A percentile compares a stretch with the other conserved stretches of the same genome.
Evolutionary conservation across 805 yeast genomes (phyloP).

Genomic region (Lachancea fermentati): DNA sequence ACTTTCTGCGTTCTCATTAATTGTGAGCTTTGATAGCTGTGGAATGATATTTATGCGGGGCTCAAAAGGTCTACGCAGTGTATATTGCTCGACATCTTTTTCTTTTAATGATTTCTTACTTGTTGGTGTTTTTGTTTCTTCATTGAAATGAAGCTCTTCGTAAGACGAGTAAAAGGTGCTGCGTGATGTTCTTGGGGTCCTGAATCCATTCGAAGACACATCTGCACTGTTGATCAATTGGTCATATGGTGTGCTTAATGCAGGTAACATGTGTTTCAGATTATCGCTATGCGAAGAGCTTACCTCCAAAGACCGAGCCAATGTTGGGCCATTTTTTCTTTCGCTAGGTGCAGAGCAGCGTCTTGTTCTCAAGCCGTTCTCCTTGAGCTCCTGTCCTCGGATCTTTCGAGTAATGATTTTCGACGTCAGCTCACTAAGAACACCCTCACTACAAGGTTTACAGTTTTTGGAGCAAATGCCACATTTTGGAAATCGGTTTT

Average conservation of each 20-base stretch:
- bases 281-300: background rate
- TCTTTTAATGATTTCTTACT: no score
- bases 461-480: slow-evolving; percentile 20
- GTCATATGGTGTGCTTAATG: slow-evolving; percentile 23
- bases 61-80: background rate
- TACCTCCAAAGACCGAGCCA: background rate
- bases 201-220: slow-evolving; percentile 26
- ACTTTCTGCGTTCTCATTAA: slow-evolving; percentile 7
- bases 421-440: slow-evolving; percentile 24
- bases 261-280: background rate
- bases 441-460: slow-evolving; percentile 27
- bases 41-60: slow-evolving; percentile 17
- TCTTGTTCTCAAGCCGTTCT: background rate
- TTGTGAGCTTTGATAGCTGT: slow-evolving; percentile 19
- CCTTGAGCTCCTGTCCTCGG: slow-evolving; percentile 2
- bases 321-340: background rate
- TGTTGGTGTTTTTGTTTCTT: no score
- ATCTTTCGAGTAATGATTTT: slow-evolving; percentile 10
- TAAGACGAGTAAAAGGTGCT: background rate
- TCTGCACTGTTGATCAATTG: slow-evolving; percentile 29
- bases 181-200: slow-evolving; percentile 8
- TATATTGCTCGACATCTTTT: background rate
- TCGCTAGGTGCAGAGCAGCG: background rate
- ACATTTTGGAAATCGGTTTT: slow-evolving; percentile 24
- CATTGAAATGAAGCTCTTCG: no score